Conservation (phyloP, 2,329 filamentous ascomycete genomes). For the Aspergillus versicolor region DNA sequence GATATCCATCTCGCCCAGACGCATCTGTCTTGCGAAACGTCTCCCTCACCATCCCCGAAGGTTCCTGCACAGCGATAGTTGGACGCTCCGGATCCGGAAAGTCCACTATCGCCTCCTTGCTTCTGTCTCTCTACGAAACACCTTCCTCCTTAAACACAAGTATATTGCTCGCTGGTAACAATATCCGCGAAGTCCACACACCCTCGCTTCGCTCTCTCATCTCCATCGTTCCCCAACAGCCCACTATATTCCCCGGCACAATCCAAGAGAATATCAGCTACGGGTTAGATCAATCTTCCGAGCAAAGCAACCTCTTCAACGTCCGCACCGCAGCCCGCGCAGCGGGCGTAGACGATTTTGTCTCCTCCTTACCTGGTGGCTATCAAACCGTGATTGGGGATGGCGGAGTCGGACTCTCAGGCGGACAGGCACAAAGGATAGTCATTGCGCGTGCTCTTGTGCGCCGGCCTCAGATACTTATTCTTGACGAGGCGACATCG, state of each 20-base stretch:
- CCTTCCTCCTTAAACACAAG: conserved; percentile 32
- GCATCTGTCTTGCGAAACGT: conserved; percentile 61
- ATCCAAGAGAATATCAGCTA: not conserved
- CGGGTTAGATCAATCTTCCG: not conserved
- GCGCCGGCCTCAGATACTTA: conserved; percentile 67
- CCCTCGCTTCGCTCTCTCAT: conserved; percentile 60
- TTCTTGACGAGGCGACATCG: conserved; percentile 85
- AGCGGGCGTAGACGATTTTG: conserved; percentile 59
- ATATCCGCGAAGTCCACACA: conserved; percentile 61
- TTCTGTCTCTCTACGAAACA: conserved; percentile 68
- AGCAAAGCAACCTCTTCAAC: not conserved
- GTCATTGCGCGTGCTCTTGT: conserved; percentile 78
- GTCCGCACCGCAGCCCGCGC: not conserved
- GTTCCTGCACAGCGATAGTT: conserved; percentile 73
- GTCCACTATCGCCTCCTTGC: conserved; percentile 73
- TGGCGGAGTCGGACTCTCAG: conserved; percentile 70
- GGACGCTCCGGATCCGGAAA: conserved; percentile 89
- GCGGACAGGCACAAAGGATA: conserved; percentile 79
- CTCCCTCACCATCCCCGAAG: conserved; percentile 62
- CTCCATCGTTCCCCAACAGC: conserved; percentile 60
- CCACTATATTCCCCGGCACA: conserved; percentile 58
- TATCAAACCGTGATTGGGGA: conserved; percentile 76
- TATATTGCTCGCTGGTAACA: conserved; percentile 54
- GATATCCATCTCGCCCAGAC: conserved; percentile 62
- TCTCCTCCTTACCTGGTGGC: conserved; percentile 66